These are phyloP conservation scores for Microsporum canis DNA, from an alignment of 2,329 filamentous ascomycete species.

Conservation along the genomic window DNA sequence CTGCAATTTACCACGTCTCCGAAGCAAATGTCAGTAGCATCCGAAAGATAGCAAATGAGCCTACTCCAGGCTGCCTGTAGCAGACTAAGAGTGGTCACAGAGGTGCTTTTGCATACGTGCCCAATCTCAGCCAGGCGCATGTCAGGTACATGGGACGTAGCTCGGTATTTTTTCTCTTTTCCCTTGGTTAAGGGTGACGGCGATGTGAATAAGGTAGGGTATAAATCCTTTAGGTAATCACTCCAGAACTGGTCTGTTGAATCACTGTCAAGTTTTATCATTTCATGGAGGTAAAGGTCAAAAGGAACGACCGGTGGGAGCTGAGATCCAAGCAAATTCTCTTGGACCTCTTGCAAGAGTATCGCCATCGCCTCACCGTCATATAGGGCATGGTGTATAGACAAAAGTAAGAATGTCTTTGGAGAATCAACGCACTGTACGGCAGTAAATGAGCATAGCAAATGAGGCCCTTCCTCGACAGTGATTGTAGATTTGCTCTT, in stretches of 20 bases:
- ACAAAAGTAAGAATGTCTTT: constrained; percentile 30
- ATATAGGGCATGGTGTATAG: constrained; percentile 73
- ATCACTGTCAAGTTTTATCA: constrained; percentile 40
- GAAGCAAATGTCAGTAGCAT: constrained; percentile 62
- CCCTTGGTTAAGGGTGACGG: not conserved
- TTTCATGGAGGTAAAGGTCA: constrained; percentile 51
- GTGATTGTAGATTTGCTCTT: constrained; percentile 28
- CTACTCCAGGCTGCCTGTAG: constrained; percentile 64
- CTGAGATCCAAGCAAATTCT: constrained; percentile 37
- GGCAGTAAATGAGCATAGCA: constrained; percentile 18
- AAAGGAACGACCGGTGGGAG: constrained; percentile 47
- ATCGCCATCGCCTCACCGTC: constrained; percentile 66
- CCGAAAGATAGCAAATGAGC: constrained; percentile 47
- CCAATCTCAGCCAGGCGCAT: constrained; percentile 31
- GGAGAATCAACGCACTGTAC: constrained; percentile 9
- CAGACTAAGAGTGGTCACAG: constrained; percentile 53
- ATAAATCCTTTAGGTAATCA: constrained; percentile 43
- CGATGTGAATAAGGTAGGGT: constrained; percentile 25
- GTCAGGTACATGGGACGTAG: constrained; percentile 16
- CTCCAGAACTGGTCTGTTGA: constrained; percentile 57
- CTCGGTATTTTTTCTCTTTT: constrained; percentile 5
- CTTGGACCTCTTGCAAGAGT: constrained; percentile 60
- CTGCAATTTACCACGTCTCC: constrained; percentile 77
- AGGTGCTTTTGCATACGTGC: constrained; percentile 42
- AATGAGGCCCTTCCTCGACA: constrained; percentile 18